Conservation (phyloP, 768 basidiomycete genomes). For the Termitomyces sp. region DNA sequence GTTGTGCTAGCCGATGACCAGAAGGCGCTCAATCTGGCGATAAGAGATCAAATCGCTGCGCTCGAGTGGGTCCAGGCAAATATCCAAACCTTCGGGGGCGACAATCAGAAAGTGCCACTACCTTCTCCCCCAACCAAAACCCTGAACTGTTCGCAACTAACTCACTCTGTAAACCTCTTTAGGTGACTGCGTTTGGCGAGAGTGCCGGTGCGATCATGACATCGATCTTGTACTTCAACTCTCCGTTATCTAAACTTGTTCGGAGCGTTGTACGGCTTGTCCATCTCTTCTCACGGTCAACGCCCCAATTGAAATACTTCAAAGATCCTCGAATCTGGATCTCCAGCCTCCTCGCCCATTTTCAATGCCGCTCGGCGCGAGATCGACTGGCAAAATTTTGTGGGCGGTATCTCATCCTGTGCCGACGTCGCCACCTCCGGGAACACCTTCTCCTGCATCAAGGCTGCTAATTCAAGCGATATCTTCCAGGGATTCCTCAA, state of each 20-base stretch:
- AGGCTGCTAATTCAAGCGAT: conserved; percentile 24
- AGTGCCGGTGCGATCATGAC: conserved; percentile 2
- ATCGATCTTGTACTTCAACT: not conserved
- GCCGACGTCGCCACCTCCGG: conserved; percentile 24
- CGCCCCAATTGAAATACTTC: not conserved
- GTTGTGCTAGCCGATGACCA: conserved; percentile 22
- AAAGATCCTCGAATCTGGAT: conserved; percentile 45
- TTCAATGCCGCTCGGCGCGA: conserved; percentile 26
- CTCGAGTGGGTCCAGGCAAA: conserved; percentile 51
- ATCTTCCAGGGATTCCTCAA: conserved; percentile 26
- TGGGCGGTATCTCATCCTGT: conserved; percentile 25
- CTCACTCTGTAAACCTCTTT: conserved; percentile 34
- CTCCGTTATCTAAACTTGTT: conserved; percentile 10
- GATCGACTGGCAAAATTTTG: conserved; percentile 27
- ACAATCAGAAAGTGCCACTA: conserved; percentile 35
- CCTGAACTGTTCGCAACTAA: not conserved
- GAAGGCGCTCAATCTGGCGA: conserved; percentile 35
- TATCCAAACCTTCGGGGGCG: conserved; percentile 55
- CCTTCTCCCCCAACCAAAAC: too few relatives aligned
- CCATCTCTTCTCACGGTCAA: not conserved
- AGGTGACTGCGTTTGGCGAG: conserved; percentile 36
- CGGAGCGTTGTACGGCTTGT: conserved; percentile 27
- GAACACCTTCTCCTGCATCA: conserved; percentile 30
- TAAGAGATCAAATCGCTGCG: conserved; percentile 38
- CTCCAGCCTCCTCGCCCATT: conserved; percentile 27